Evolutionary conservation across 1,284 basidiomycete genomes (phyloP), one percentile per base, ranked within the genome.

Genomic region (Ganoderma leucocontextum): DNA sequence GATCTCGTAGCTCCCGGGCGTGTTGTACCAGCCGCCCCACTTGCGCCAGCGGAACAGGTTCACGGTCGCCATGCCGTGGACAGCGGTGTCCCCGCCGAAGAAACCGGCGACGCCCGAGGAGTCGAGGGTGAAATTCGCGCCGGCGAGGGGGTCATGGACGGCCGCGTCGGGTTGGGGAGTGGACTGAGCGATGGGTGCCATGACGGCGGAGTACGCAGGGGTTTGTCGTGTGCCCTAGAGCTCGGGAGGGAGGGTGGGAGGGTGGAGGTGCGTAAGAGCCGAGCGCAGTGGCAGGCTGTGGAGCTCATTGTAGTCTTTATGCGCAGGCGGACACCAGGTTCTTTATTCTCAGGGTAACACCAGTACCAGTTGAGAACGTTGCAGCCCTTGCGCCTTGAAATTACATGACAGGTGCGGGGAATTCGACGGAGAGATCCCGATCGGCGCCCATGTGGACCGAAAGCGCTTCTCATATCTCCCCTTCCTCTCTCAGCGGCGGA

Each of bases 71-170:
- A 73, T 73, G 15, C 61, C 72, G 13, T 65, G 59, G 4, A 73
- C 72, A 5, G 72, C 72, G 57, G 63, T 63, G 35, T 73, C 70
- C 4, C 72, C 72, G 13, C 72, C 72, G 58, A 73, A 73, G 70
- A 73, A 73, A 55, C 72, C 72, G 4, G 72, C 72, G 49, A 73
- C 72, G 29, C 72, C 70, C 7, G 70, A 71, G 12, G 72, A 73
- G 62, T 71, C 70, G 62, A 73, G 68, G 12, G 72, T 69, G 52
- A 73, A 71, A 19, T 44, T 29, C n/a, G 58, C 41, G 29, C 66
- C 42, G 22, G 70, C 60, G 6, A 70, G 72, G 1, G 65, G 35
- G 12, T 64, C 33, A 29, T 66, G 13, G 42, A 62, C 49, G 6
- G 59, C 38, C 10, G 58, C 58, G 38, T 39, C 10, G 5, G 38